phyloP scores from a whole-genome alignment of 2,329 filamentous ascomycete species.

The Penicillium aurantiogriseum region DNA sequence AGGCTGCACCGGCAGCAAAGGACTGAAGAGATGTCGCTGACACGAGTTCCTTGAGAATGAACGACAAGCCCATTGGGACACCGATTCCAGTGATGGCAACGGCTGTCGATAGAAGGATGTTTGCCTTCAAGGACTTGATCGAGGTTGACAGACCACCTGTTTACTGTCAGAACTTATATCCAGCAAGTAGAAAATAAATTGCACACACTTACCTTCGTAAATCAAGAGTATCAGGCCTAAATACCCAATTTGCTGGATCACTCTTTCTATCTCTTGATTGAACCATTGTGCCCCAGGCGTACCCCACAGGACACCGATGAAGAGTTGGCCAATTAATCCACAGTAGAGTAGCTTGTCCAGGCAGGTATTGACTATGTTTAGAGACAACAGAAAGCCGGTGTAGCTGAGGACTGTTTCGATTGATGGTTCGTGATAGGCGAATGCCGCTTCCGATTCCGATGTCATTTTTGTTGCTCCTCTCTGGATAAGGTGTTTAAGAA shows the following conservation, averaged over 20 bases:
- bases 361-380: constrained; percentile 58
- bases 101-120: constrained; percentile 57
- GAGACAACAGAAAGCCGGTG: constrained; percentile 60
- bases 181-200: not conserved
- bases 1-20: constrained; percentile 70
- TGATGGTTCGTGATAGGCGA: constrained; percentile 63
- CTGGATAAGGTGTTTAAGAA: not conserved
- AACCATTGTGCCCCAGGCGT: constrained; percentile 65
- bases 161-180: not conserved
- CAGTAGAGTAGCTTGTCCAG: constrained; percentile 65
- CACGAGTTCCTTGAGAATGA: constrained; percentile 54
- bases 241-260: constrained; percentile 67
- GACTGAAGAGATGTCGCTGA: constrained; percentile 57
- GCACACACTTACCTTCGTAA: constrained; percentile 57
- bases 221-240: constrained; percentile 70
- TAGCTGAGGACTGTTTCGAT: constrained; percentile 60
- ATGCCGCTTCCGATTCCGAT: constrained; percentile 18
- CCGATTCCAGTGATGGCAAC: constrained; percentile 67
- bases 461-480: not conserved
- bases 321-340: constrained; percentile 69
- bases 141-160: constrained; percentile 30
- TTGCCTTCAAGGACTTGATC: constrained; percentile 56
- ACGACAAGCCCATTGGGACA: constrained; percentile 65
- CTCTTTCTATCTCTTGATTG: constrained; percentile 50
- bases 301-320: constrained; percentile 70